Evolutionary conservation across 805 yeast genomes (phyloP), one percentile per base, ranked within the genome.

Genomic region (Tetrapisispora taiwanensis): DNA sequence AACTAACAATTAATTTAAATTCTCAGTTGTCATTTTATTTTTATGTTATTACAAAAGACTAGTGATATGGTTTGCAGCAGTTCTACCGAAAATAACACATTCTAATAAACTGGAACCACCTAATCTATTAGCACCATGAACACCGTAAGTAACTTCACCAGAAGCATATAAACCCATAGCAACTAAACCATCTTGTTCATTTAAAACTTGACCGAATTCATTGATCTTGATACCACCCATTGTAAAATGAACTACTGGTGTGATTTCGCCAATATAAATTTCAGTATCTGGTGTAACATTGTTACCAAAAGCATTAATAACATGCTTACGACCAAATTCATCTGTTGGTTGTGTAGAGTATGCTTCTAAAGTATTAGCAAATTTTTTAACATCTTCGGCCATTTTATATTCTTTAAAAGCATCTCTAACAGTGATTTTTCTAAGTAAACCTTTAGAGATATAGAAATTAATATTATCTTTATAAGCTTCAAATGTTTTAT

Each of bases 141-240:
- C 74, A 36, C 84, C 86, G 17, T 84, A 85, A 39, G 80, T 73
- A 18, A 76, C 73, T 56, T 80, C 86, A 13, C 86, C 87, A 18
- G 75, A 75, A 0, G 84, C 84, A 56, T 67, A 79, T 9, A 79
- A 53, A 14, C 79, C 78, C 1, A 60, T 53, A 3, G 73, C 61
- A 8, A 68, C 51, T 1, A 58, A 45, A 15, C 59, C 53, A 36
- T 58, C 62, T 28, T 64, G 51, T 35, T 60, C 53, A 22, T 51
- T 55, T n/a, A 71, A 39, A 1, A 75, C 76, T 45, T 70, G 70
- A 0, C 75, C 63, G 35, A 67, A 54, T 20, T 67, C 72, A 53
- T 76, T 69, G 45, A 78, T 75, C 57, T 71, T 71, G 5, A 77
- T 75, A 39, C 87, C 86, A 19, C 87, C 86, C 70, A 73, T 79